Evolutionary conservation across 2,329 filamentous ascomycete species (phyloP).

Genomic region (Nakataea oryzae): DNA sequence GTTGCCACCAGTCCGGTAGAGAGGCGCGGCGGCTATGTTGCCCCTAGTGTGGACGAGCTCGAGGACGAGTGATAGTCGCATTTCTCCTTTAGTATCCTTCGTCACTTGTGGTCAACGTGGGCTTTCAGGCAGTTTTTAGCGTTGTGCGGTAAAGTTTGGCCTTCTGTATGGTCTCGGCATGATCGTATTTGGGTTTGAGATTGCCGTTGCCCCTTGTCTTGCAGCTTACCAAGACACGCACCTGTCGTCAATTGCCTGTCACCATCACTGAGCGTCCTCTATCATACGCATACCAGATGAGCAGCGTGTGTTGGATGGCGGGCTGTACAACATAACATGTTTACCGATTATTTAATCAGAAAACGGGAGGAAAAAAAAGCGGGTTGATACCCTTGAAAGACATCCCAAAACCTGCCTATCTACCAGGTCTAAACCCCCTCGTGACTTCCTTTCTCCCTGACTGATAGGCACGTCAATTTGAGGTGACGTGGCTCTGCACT

Average conservation of each 20-base stretch:
- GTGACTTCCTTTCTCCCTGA: background rate
- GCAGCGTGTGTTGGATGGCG: background rate
- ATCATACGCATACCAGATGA: background rate
- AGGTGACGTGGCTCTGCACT: background rate
- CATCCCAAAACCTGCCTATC: no score
- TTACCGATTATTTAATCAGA: background rate
- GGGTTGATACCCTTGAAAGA: background rate
- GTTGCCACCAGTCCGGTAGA: slow-evolving; percentile 31
- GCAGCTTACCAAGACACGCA: background rate
- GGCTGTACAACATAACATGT: background rate
- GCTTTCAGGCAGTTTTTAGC: background rate
- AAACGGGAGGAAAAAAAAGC: background rate
- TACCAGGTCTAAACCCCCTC: background rate
- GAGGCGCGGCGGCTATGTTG: slow-evolving; percentile 25
- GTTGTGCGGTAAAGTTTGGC: background rate
- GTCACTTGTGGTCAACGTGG: no score
- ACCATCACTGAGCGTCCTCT: background rate
- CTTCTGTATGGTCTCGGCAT: background rate
- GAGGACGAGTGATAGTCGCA: slow-evolving; percentile 17
- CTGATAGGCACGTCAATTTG: background rate
- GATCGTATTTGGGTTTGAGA: background rate
- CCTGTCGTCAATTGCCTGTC: background rate
- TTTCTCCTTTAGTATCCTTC: background rate
- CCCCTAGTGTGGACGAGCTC: slow-evolving; percentile 25
- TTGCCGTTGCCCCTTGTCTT: background rate